phyloP scores from a whole-genome alignment of 2,329 filamentous ascomycete genomes.

The Dryadomyces sulphureus region DNA sequence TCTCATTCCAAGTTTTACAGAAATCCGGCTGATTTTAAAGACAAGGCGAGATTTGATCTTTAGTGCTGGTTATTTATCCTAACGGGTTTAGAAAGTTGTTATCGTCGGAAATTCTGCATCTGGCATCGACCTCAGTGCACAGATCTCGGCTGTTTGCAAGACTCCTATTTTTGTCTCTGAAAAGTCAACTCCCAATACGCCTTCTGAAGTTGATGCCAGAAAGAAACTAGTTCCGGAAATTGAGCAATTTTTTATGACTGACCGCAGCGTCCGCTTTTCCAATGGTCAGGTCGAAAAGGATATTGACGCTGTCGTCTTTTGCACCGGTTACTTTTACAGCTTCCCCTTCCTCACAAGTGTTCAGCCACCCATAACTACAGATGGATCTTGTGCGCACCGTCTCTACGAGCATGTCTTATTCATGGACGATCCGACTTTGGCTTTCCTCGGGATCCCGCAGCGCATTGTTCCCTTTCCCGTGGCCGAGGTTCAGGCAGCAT shows the following conservation, averaged over 20 bases:
- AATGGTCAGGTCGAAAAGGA: constrained; percentile 39
- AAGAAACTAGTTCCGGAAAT: not conserved
- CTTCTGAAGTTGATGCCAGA: not conserved
- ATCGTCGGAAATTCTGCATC: constrained; percentile 36
- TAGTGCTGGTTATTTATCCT: not conserved
- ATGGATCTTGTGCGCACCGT: constrained; percentile 39
- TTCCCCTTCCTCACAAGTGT: constrained; percentile 52
- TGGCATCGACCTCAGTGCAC: constrained; percentile 25
- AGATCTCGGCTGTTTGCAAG: constrained; percentile 33
- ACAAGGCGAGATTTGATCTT: not conserved
- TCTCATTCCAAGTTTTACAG: constrained; percentile 63
- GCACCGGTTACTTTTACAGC: constrained; percentile 58
- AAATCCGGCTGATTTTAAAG: constrained; percentile 27
- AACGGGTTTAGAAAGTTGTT: constrained; percentile 32
- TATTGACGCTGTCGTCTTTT: constrained; percentile 51
- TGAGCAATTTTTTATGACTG: constrained; percentile 16
- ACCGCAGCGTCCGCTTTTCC: constrained; percentile 41
- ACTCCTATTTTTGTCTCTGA: constrained; percentile 24
- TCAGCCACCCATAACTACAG: constrained; percentile 28
- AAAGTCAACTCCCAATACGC: constrained; percentile 12
- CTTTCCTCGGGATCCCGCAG: constrained; percentile 51
- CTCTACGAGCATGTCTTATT: constrained; percentile 38
- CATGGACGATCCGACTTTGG: constrained; percentile 47
- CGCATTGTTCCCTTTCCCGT: constrained; percentile 60
- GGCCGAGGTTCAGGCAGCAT: constrained; percentile 52